These are phyloP conservation scores for Cyclostephanos tholiformis DNA, from an alignment of 108 stramenopile species.

Conservation along the genomic window DNA sequence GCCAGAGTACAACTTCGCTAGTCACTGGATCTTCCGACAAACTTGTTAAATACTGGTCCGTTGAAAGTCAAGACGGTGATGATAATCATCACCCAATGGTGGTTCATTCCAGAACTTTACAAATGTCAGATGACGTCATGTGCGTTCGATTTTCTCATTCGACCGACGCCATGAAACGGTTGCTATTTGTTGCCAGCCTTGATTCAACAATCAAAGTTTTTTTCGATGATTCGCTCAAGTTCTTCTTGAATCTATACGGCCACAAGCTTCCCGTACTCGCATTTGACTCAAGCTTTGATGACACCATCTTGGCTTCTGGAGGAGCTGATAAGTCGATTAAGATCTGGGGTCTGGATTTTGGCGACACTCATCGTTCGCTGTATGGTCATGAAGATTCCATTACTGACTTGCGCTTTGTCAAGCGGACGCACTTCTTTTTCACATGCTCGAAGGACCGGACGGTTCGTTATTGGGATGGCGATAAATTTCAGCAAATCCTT, in stretches of 20 bases:
- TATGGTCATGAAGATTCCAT: constrained; percentile 98
- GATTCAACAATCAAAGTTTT: constrained; percentile 98
- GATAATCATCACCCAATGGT: constrained; percentile 67
- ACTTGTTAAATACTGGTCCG: constrained; percentile 94
- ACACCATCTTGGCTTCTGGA: constrained; percentile 91
- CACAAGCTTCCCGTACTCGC: constrained; percentile 97
- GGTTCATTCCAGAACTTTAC: constrained; percentile 89
- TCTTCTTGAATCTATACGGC: constrained; percentile 96
- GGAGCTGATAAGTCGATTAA: constrained; percentile 98
- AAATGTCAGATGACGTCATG: constrained; percentile 96
- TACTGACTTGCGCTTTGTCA: constrained; percentile 88
- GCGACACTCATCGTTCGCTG: constrained; percentile 96
- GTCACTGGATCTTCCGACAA: constrained; percentile 96
- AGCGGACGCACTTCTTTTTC: constrained; percentile 95
- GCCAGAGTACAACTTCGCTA: constrained; percentile 53
- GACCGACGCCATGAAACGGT: constrained; percentile 64
- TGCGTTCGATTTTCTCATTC: constrained; percentile 88
- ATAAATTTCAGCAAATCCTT: constrained; percentile 95
- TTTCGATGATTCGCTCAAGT: constrained; percentile 98
- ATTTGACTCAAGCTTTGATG: constrained; percentile 94
- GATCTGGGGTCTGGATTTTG: constrained; percentile 99
- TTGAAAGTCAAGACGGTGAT: constrained; percentile 69
- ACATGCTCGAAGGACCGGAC: constrained; percentile 93
- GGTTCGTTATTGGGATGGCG: constrained; percentile 97
- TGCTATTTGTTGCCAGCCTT: constrained; percentile 86